These are phyloP conservation scores for Cercophora scortea DNA, from an alignment of 495 filamentous ascomycete genomes.

Conservation along the genomic window DNA sequence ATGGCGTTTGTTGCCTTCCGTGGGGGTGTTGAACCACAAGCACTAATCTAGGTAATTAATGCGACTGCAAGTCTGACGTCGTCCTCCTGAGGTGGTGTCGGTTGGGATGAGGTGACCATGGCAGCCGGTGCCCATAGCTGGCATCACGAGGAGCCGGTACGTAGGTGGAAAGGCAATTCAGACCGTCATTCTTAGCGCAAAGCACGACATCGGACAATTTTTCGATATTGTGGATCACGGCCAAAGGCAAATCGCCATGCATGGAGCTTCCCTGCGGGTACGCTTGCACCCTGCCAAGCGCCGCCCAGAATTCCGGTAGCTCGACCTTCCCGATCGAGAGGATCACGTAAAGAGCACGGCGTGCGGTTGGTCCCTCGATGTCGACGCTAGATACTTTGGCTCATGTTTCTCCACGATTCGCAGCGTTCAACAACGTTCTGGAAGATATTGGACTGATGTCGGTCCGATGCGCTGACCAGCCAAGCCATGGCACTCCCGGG, in stretches of 20 bases:
- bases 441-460: neutral
- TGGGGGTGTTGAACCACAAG: neutral
- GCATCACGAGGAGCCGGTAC: neutral
- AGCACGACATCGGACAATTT: conserved; percentile 26
- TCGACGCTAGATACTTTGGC: neutral
- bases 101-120: neutral
- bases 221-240: neutral
- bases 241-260: too few species aligned
- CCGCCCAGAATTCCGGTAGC: neutral
- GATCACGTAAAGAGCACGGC: neutral
- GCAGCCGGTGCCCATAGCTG: neutral
- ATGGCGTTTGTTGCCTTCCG: neutral
- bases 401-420: neutral
- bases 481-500: neutral
- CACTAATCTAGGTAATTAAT: neutral
- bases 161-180: conserved; percentile 1
- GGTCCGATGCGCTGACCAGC: neutral
- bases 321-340: conserved; percentile 11
- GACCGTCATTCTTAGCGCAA: conserved; percentile 21
- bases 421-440: neutral
- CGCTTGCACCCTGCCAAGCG: neutral
- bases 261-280: too few species aligned
- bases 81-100: too few species aligned
- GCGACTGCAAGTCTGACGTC: too few species aligned
- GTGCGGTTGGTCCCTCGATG: neutral